Conservation (phyloP, 164 flowering plant genomes). For the Kingdonia uniflora region DNA sequence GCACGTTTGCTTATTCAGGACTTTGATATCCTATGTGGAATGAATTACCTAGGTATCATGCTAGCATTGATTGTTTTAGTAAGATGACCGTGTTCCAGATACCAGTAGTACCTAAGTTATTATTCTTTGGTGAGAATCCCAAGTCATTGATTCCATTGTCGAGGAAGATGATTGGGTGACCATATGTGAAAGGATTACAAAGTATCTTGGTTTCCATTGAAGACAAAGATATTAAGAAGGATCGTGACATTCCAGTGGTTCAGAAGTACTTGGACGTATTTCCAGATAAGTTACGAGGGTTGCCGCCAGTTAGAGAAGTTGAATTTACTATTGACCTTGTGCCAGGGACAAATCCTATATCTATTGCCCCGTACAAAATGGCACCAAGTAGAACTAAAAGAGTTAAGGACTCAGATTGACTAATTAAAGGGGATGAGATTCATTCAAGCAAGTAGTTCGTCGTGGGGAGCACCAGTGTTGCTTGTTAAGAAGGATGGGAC, state of each 20-base stretch:
- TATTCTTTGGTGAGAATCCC: too few relatives aligned
- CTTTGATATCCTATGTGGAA: too few relatives aligned
- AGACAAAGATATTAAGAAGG: too few relatives aligned
- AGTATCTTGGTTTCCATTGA: too few relatives aligned
- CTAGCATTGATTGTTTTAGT: too few relatives aligned
- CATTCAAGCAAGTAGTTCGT: background rate
- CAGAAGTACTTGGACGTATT: background rate
- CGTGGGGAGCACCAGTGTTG: background rate
- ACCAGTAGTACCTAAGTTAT: too few relatives aligned
- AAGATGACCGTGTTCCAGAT: too few relatives aligned
- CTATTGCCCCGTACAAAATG: constrained; percentile 1
- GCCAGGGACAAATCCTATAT: background rate
- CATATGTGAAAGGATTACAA: too few relatives aligned
- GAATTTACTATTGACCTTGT: background rate
- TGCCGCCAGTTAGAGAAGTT: background rate
- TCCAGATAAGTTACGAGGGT: background rate
- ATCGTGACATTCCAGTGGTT: background rate
- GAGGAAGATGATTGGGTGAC: too few relatives aligned
- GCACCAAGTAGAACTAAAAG: background rate
- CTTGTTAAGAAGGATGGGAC: constrained; percentile 5
- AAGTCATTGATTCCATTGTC: too few relatives aligned
- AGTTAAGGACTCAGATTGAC: background rate
- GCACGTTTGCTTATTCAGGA: too few relatives aligned
- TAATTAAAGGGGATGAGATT: background rate
- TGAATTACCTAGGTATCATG: too few relatives aligned